Conservation (phyloP, 192 early-diverging fungal genomes). For the Backusella parvicylindrica region DNA sequence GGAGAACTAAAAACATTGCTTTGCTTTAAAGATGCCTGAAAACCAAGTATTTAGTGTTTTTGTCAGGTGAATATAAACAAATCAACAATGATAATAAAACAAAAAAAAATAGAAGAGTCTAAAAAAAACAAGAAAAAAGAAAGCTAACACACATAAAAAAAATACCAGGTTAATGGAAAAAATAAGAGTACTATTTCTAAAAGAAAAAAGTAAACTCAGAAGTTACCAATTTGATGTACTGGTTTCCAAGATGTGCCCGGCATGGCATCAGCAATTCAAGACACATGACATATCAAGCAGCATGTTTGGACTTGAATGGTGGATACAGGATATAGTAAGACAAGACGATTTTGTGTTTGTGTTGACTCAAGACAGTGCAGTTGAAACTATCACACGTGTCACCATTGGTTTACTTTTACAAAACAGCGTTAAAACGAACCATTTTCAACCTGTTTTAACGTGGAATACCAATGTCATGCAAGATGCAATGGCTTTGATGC, state of each 20-base stretch:
- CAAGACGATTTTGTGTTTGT: neutral
- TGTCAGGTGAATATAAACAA: slow-evolving; percentile 48
- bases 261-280: neutral
- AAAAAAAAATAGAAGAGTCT: neutral
- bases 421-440: slow-evolving; percentile 32
- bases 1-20: too few relatives aligned
- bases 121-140: neutral
- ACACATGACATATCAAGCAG: neutral
- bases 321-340: neutral
- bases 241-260: neutral
- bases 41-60: slow-evolving; percentile 91
- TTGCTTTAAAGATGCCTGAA: slow-evolving; percentile 90
- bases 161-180: slow-evolving; percentile 84
- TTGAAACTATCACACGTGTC: slow-evolving; percentile 73
- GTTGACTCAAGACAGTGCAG: slow-evolving; percentile 53
- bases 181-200: slow-evolving; percentile 28
- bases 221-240: slow-evolving; percentile 77
- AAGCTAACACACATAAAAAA: slow-evolving; percentile 88
- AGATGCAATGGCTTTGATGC: slow-evolving; percentile 72
- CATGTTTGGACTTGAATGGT: neutral
- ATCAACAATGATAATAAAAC: neutral
- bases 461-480: slow-evolving; percentile 50
- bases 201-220: slow-evolving; percentile 66
- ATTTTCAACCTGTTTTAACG: neutral
- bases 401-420: slow-evolving; percentile 58